These are phyloP conservation scores for Amniculicola lignicola DNA, from an alignment of 495 filamentous ascomycete species.

Conservation along the genomic window DNA sequence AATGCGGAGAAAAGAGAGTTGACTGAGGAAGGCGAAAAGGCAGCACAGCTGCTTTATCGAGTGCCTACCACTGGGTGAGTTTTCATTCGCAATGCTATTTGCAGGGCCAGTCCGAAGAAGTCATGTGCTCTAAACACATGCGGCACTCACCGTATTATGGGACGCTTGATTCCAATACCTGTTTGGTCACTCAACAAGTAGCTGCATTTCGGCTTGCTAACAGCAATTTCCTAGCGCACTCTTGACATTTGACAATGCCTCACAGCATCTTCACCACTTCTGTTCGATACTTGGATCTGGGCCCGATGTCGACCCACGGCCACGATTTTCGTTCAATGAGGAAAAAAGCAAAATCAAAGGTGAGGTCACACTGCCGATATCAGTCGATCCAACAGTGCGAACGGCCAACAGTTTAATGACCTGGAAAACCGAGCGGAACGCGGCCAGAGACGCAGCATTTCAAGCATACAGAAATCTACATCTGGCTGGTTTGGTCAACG, in stretches of 20 bases:
- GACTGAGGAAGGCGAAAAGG: conserved; percentile 46
- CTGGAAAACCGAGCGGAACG: conserved; percentile 73
- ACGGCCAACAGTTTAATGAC: conserved; percentile 46
- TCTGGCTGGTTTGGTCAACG: conserved; percentile 66
- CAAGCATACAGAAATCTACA: conserved; percentile 73
- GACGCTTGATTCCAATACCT: conserved; percentile 12
- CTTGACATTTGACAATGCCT: conserved; percentile 68
- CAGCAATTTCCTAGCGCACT: conserved; percentile 58
- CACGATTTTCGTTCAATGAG: conserved; percentile 48
- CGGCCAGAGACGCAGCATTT: conserved; percentile 80
- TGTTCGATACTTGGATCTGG: conserved; percentile 60
- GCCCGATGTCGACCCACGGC: conserved; percentile 53
- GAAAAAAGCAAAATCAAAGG: conserved; percentile 46
- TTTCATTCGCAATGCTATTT: neutral
- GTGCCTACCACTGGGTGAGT: conserved; percentile 57
- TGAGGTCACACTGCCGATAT: conserved; percentile 67
- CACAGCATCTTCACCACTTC: conserved; percentile 78
- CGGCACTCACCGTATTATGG: no score
- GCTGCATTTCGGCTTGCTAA: no score
- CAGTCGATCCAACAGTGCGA: conserved; percentile 63
- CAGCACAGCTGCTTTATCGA: conserved; percentile 48
- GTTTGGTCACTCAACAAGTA: no score
- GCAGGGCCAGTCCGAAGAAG: no score
- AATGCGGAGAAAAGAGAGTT: conserved; percentile 52
- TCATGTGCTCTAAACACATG: no score